Evolutionary conservation across 371 early-diverging fungal species (phyloP).

Genomic region (Chytridiales sp.): DNA sequence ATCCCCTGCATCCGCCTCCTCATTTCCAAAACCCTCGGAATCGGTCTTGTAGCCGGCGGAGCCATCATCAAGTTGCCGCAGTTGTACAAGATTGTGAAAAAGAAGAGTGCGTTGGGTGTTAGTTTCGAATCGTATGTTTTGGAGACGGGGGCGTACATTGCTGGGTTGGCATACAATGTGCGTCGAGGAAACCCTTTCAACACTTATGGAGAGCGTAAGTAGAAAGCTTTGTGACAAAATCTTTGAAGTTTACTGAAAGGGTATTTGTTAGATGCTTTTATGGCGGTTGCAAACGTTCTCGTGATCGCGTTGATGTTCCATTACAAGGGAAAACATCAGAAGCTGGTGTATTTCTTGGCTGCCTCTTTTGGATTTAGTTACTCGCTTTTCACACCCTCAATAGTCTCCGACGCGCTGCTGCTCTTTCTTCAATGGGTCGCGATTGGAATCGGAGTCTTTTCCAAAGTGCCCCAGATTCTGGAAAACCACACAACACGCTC

Average conservation of each 20-base stretch:
- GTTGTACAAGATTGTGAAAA: conserved; percentile 79
- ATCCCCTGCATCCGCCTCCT: conserved; percentile 72
- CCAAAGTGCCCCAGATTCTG: conserved; percentile 88
- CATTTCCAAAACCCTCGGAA: conserved; percentile 86
- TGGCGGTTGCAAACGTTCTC: conserved; percentile 76
- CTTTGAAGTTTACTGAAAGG: neutral
- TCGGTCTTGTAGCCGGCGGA: conserved; percentile 89
- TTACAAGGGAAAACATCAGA: conserved; percentile 50
- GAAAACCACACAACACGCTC: conserved; percentile 70
- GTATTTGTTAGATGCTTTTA: conserved; percentile 41
- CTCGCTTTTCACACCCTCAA: conserved; percentile 46
- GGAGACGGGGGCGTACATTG: conserved; percentile 78
- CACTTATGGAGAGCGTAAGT: conserved; percentile 64
- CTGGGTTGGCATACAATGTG: conserved; percentile 85
- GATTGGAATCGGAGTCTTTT: conserved; percentile 78
- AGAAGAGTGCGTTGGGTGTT: conserved; percentile 74
- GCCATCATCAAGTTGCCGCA: conserved; percentile 95
- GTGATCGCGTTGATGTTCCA: conserved; percentile 72
- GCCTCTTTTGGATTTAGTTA: conserved; percentile 41
- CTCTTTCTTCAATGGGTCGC: conserved; percentile 70
- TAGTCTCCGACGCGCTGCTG: conserved; percentile 58
- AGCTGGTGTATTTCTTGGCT: conserved; percentile 43
- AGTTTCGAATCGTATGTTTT: conserved; percentile 75
- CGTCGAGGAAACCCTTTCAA: conserved; percentile 83
- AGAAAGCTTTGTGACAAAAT: no score